Conservation (phyloP, 768 basidiomycete species). For the Tricholoma hemisulphureum region DNA sequence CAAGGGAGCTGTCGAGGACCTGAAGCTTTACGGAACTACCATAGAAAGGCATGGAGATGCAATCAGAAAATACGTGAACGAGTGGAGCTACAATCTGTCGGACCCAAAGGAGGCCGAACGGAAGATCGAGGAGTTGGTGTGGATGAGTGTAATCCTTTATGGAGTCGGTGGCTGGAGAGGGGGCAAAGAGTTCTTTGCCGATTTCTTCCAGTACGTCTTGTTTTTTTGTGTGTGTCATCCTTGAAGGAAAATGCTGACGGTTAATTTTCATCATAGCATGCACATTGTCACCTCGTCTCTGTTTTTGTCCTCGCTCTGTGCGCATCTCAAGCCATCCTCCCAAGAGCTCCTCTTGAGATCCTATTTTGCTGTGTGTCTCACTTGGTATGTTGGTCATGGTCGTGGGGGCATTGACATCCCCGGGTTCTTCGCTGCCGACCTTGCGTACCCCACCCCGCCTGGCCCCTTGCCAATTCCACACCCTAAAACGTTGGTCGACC, state of each 20-base stretch:
- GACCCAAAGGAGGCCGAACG: slow-evolving; percentile 38
- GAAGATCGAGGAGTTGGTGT: slow-evolving; percentile 64
- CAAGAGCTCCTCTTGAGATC: slow-evolving; percentile 47
- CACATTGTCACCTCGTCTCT: slow-evolving; percentile 58
- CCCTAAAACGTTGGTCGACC: slow-evolving; percentile 18
- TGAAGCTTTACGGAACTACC: slow-evolving; percentile 31
- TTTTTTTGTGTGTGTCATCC: too few relatives aligned
- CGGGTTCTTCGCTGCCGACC: slow-evolving; percentile 42
- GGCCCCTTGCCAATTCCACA: slow-evolving; percentile 22
- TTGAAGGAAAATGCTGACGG: not conserved
- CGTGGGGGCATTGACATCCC: slow-evolving; percentile 46
- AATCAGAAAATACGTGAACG: slow-evolving; percentile 39
- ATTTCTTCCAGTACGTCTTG: slow-evolving; percentile 57
- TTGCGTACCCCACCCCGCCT: slow-evolving; percentile 15
- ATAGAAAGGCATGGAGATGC: slow-evolving; percentile 38
- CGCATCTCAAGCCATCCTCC: slow-evolving; percentile 31
- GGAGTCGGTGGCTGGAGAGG: slow-evolving; percentile 52
- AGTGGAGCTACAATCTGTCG: slow-evolving; percentile 42
- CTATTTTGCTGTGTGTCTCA: slow-evolving; percentile 49
- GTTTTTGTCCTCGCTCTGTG: slow-evolving; percentile 46
- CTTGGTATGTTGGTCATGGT: slow-evolving; percentile 54
- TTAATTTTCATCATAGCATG: slow-evolving; percentile 48
- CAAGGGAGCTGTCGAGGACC: slow-evolving; percentile 11
- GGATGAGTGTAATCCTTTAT: slow-evolving; percentile 52
- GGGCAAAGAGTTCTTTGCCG: slow-evolving; percentile 43